Conservation (phyloP, 495 filamentous ascomycete species). For the Amphirosellinia nigrospora region DNA sequence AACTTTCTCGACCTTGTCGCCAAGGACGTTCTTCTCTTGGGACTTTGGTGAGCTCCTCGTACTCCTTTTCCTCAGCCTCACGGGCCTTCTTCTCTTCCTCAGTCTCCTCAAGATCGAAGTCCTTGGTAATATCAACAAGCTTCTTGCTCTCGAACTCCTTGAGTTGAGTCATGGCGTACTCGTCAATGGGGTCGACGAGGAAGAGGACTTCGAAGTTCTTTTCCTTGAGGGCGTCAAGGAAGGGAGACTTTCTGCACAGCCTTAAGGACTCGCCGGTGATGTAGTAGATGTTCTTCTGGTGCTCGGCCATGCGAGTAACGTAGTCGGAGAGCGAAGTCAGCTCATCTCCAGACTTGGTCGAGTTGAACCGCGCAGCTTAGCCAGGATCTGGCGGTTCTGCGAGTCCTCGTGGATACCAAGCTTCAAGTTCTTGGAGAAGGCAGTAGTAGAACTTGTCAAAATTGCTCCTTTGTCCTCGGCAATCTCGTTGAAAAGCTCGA, state of each 20-base stretch:
- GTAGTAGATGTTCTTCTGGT: constrained; percentile 99
- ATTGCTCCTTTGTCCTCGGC: constrained; percentile 99
- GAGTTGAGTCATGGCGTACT: constrained; percentile 99
- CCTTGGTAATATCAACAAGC: constrained; percentile 99
- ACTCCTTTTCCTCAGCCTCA: constrained; percentile 98
- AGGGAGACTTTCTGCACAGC: constrained; percentile 97
- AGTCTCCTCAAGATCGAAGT: constrained; percentile 99
- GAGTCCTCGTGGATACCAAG: constrained; percentile 99
- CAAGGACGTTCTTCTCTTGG: constrained; percentile 99
- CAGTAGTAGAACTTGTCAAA: constrained; percentile 99
- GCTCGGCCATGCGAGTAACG: constrained; percentile 97
- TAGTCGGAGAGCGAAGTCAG: constrained; percentile 94
- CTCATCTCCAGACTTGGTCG: constrained; percentile 98
- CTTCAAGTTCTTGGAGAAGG: constrained; percentile 99
- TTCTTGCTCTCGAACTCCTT: constrained; percentile 99
- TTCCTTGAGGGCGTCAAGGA: constrained; percentile 98
- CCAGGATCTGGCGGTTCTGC: constrained; percentile 91
- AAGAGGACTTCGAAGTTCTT: constrained; percentile 99
- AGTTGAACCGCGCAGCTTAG: constrained; percentile 98
- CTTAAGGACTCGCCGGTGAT: constrained; percentile 99
- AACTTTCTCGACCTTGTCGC: constrained; percentile 99
- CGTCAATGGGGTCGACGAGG: constrained; percentile 98
- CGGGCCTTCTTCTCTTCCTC: constrained; percentile 98
- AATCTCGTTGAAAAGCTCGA: constrained; percentile 98
- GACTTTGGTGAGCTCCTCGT: constrained; percentile 87